These are phyloP conservation scores for Metarhizium guizhouense DNA, from an alignment of 2,329 filamentous ascomycete species.

Conservation along the genomic window DNA sequence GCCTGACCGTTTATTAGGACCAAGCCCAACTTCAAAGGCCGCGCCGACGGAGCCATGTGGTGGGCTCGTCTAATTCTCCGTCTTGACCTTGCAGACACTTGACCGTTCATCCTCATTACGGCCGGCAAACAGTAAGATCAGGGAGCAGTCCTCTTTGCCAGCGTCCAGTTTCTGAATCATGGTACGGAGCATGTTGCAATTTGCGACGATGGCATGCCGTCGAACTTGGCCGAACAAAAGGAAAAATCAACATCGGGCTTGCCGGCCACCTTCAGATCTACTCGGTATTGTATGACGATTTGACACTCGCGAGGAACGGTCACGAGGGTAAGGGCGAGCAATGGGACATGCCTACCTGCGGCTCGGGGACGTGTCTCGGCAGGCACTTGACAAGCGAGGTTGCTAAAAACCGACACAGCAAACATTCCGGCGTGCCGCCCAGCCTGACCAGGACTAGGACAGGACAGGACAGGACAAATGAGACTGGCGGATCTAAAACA, in stretches of 20 bases:
- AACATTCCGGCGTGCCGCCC: conserved; percentile 7
- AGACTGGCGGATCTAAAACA: not conserved
- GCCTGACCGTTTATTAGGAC: not conserved
- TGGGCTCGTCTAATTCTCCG: not conserved
- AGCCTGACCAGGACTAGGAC: not conserved
- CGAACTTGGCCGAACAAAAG: not conserved
- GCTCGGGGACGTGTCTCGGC: not conserved
- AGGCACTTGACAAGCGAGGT: not conserved
- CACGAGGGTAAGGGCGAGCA: not conserved
- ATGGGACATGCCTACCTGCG: not conserved
- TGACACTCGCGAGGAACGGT: not conserved
- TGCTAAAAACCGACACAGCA: conserved; percentile 8
- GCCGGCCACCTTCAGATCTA: too few relatives aligned
- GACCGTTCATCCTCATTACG: not conserved
- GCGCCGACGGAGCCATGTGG: not conserved
- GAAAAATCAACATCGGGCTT: not conserved
- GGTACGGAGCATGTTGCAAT: not conserved
- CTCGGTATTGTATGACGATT: not conserved
- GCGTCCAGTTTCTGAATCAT: not conserved
- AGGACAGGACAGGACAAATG: not conserved
- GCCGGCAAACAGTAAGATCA: not conserved
- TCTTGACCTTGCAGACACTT: not conserved
- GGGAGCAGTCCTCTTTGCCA: not conserved
- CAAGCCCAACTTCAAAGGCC: not conserved
- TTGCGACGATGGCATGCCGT: too few relatives aligned